Conservation (phyloP, 1,284 basidiomycete species). For the Puccinia novopanici region DNA sequence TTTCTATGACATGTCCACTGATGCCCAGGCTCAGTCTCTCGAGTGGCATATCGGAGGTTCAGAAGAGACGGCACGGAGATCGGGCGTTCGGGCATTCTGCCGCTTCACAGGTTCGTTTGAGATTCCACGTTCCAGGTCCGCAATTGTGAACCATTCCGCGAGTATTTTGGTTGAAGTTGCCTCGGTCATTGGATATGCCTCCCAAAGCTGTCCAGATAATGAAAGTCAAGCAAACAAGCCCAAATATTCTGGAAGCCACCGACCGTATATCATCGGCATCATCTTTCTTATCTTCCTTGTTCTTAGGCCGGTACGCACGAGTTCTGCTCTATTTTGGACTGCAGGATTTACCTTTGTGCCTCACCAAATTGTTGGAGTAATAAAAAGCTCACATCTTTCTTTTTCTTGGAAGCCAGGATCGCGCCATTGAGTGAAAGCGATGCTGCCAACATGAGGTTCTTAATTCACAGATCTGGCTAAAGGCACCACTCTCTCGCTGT, state of each 20-base stretch:
- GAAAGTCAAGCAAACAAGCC: conserved; percentile 67
- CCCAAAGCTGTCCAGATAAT: conserved; percentile 36
- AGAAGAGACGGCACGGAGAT: conserved; percentile 31
- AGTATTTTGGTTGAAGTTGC: conserved; percentile 62
- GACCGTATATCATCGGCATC: conserved; percentile 69
- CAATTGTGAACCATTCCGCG: conserved; percentile 61
- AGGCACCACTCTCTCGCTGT: neutral
- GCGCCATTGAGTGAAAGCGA: conserved; percentile 72
- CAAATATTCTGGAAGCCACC: conserved; percentile 74
- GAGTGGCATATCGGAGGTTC: conserved; percentile 45
- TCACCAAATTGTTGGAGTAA: neutral
- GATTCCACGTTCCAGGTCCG: conserved; percentile 58
- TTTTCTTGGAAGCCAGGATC: conserved; percentile 53
- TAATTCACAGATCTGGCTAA: neutral
- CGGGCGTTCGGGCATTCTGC: conserved; percentile 36
- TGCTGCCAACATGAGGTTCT: conserved; percentile 67
- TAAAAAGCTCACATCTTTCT: neutral
- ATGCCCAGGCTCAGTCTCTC: conserved; percentile 35
- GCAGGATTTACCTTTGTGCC: neutral
- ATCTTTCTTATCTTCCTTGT: conserved; percentile 70
- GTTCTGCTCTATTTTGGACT: neutral
- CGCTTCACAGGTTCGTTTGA: conserved; percentile 32
- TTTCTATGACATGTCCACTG: conserved; percentile 30
- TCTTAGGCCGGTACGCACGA: conserved; percentile 67
- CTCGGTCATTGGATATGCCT: neutral